Evolutionary conservation across 139 green algal species (phyloP).

Genomic region (Tetraselmis striata): DNA sequence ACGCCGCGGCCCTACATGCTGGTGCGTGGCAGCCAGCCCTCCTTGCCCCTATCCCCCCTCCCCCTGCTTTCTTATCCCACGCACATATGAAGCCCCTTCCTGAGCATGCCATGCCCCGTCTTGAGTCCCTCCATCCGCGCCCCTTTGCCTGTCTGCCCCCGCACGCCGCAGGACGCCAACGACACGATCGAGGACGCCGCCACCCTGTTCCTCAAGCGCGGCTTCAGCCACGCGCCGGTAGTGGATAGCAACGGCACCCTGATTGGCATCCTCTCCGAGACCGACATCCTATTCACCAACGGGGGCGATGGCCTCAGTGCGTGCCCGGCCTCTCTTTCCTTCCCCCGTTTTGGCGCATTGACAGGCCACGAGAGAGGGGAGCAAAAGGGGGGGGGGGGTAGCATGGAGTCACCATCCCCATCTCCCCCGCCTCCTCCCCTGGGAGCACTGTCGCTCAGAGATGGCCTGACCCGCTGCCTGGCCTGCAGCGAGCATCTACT

Average conservation of each 20-base stretch:
- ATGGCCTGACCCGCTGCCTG: too few relatives aligned
- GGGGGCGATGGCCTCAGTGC: background rate
- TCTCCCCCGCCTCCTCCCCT: too few relatives aligned
- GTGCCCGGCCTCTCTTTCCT: background rate
- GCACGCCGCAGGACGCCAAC: background rate
- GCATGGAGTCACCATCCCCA: too few relatives aligned
- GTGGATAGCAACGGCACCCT: background rate
- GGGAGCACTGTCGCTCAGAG: too few relatives aligned
- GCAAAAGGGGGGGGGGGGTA: too few relatives aligned
- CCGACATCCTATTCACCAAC: background rate
- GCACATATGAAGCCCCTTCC: too few relatives aligned
- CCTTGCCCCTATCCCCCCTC: background rate
- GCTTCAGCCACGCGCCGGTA: background rate
- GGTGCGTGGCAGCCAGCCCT: background rate
- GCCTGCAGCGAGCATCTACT: background rate
- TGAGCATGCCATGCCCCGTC: too few relatives aligned
- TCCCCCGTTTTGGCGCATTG: too few relatives aligned
- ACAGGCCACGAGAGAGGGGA: too few relatives aligned
- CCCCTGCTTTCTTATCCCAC: too few relatives aligned
- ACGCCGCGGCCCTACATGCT: background rate
- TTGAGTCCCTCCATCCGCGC: too few relatives aligned
- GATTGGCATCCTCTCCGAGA: background rate
- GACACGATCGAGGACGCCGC: background rate
- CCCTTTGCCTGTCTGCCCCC: too few relatives aligned
- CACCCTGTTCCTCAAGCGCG: background rate